A percentile compares a stretch with the other conserved stretches of the same genome.
Evolutionary conservation across 768 basidiomycete species (phyloP).

Genomic region (Obba rivulosa): DNA sequence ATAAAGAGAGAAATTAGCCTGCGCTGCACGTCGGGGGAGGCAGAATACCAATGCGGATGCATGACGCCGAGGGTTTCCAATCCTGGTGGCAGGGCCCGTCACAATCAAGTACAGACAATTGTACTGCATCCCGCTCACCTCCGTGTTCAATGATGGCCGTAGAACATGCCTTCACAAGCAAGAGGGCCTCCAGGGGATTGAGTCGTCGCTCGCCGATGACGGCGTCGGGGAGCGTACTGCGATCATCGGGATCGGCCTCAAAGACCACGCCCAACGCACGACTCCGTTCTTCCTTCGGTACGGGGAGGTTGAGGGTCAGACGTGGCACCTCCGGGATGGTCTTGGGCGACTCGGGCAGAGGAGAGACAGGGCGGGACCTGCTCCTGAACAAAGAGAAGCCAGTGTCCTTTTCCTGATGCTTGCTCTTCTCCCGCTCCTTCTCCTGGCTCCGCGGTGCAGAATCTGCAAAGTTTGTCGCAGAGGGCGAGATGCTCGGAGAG

Average conservation of each 20-base stretch:
- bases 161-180: constrained; percentile 65
- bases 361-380: constrained; percentile 38
- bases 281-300: constrained; percentile 41
- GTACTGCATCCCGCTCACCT: constrained; percentile 25
- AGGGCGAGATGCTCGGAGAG: constrained; percentile 39
- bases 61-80: constrained; percentile 78
- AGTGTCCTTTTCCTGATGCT: constrained; percentile 30
- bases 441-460: constrained; percentile 28
- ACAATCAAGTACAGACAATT: constrained; percentile 4
- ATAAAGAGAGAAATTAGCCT: constrained; percentile 69
- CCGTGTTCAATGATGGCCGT: constrained; percentile 61
- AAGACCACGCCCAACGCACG: constrained; percentile 53
- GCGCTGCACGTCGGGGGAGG: constrained; percentile 64
- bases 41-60: constrained; percentile 81
- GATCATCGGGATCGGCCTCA: constrained; percentile 50
- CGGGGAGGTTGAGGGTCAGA: constrained; percentile 58
- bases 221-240: constrained; percentile 42
- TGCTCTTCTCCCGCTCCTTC: constrained; percentile 25
- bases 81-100: constrained; percentile 36
- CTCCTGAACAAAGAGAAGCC: constrained; percentile 46
- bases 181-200: constrained; percentile 56
- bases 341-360: constrained; percentile 27
- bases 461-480: constrained; percentile 23
- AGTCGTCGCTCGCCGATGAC: constrained; percentile 54
- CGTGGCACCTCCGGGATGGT: constrained; percentile 37